Evolutionary conservation across 2,329 filamentous ascomycete species (phyloP).

Genomic region (Rhinocladiella mackenziei): DNA sequence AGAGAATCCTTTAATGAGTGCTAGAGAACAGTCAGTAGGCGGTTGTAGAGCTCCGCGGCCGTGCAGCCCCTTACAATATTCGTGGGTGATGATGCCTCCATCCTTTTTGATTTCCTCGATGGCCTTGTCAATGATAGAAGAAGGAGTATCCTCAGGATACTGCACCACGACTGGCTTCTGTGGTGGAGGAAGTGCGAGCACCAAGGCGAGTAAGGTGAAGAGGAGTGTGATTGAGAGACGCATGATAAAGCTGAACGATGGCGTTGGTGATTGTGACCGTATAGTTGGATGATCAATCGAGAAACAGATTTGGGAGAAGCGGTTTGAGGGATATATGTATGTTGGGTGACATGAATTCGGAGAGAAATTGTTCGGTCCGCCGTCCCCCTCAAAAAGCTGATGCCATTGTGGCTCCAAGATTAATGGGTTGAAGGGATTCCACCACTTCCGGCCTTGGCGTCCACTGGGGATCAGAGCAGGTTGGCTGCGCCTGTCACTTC

Average conservation of each 20-base stretch:
- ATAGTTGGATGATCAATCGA: neutral
- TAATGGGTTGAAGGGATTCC: too few relatives aligned
- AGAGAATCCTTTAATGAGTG: slow-evolving; percentile 65
- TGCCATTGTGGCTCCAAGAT: too few relatives aligned
- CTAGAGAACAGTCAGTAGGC: slow-evolving; percentile 35
- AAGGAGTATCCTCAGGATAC: slow-evolving; percentile 66
- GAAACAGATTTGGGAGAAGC: too few relatives aligned
- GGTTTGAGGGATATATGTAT: too few relatives aligned
- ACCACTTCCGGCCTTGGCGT: too few relatives aligned
- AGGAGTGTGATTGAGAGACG: slow-evolving; percentile 59
- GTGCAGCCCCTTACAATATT: slow-evolving; percentile 60
- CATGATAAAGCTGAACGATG: slow-evolving; percentile 49
- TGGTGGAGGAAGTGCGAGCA: slow-evolving; percentile 32
- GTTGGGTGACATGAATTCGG: too few relatives aligned
- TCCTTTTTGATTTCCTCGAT: slow-evolving; percentile 66
- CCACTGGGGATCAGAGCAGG: too few relatives aligned
- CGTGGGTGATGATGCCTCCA: slow-evolving; percentile 74
- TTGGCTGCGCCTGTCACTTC: too few relatives aligned
- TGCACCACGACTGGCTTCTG: slow-evolving; percentile 74
- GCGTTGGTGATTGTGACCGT: neutral
- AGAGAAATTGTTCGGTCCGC: too few relatives aligned
- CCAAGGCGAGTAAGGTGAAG: slow-evolving; percentile 59
- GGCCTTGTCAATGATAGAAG: slow-evolving; percentile 64
- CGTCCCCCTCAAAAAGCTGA: too few relatives aligned
- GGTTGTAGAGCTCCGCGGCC: neutral